Conservation (phyloP, 805 yeast genomes). For the Komagataella pseudopastoris region DNA sequence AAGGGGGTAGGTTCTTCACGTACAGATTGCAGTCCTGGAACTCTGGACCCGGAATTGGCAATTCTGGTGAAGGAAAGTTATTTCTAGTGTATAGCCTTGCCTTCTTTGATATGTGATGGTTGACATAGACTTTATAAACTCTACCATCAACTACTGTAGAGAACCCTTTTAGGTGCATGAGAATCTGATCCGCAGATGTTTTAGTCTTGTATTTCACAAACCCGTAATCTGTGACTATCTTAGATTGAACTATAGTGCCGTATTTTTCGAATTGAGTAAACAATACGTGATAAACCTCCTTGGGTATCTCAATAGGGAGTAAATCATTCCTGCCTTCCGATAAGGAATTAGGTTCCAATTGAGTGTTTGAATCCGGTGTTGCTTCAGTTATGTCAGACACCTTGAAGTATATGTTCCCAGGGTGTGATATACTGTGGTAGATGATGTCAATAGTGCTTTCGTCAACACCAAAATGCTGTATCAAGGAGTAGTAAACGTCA, state of each 20-base stretch:
- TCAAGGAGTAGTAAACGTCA: not conserved
- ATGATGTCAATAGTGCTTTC: constrained; percentile 4
- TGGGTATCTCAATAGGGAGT: constrained; percentile 21
- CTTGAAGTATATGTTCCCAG: constrained; percentile 41
- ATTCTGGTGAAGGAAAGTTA: constrained; percentile 25
- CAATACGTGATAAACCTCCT: constrained; percentile 19
- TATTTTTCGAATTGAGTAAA: constrained; percentile 16
- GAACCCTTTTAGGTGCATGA: constrained; percentile 21
- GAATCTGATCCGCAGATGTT: constrained; percentile 50
- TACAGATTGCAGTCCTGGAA: constrained; percentile 64
- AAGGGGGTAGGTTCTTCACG: constrained; percentile 46
- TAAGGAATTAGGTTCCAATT: not conserved
- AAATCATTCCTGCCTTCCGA: constrained; percentile 8
- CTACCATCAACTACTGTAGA: constrained; percentile 4
- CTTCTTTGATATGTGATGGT: constrained; percentile 51
- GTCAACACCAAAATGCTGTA: not conserved
- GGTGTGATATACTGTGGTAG: constrained; percentile 28
- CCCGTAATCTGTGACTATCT: constrained; percentile 42
- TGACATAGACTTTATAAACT: constrained; percentile 27
- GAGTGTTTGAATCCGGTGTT: not conserved
- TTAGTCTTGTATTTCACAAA: constrained; percentile 50
- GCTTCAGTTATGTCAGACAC: not conserved
- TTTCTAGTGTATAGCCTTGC: constrained; percentile 49
- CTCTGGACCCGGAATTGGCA: constrained; percentile 29
- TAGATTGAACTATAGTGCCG: constrained; percentile 31